Evolutionary conservation across 345 rosid genomes (phyloP).

Genomic region (Heritiera fomes): DNA sequence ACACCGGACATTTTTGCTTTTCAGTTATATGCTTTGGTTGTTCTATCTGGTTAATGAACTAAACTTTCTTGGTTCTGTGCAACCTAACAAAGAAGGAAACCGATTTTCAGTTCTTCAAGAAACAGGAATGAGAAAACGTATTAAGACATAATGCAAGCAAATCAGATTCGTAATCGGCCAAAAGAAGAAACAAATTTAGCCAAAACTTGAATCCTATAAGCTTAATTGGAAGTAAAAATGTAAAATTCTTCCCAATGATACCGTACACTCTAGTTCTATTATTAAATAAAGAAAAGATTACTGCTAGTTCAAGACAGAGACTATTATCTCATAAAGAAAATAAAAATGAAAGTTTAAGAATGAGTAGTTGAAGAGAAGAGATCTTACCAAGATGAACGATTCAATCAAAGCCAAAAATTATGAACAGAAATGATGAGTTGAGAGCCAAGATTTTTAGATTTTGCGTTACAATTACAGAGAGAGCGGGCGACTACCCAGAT

Average conservation of each 20-base stretch:
- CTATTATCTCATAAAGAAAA: not conserved
- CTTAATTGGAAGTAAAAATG: too few relatives aligned
- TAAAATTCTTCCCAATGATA: too few relatives aligned
- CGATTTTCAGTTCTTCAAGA: not conserved
- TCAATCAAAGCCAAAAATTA: not conserved
- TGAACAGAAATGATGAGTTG: not conserved
- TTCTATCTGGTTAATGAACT: not conserved
- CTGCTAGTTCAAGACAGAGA: not conserved
- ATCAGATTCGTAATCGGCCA: too few relatives aligned
- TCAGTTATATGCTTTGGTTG: not conserved
- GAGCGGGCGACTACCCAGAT: conserved; percentile 1
- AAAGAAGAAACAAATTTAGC: too few relatives aligned
- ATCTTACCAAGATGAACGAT: not conserved
- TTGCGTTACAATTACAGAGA: not conserved
- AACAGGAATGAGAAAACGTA: not conserved
- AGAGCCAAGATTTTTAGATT: conserved; percentile 1
- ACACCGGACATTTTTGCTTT: conserved; percentile 64
- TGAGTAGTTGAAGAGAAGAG: not conserved
- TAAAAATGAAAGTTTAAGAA: not conserved
- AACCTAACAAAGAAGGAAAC: not conserved
- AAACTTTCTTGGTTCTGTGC: not conserved
- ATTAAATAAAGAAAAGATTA: not conserved
- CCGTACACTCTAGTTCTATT: not conserved
- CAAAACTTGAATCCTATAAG: too few relatives aligned
- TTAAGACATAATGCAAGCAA: conserved; percentile 39